Conservation (phyloP, 768 basidiomycete species). For the Tephrocybe sp. region DNA sequence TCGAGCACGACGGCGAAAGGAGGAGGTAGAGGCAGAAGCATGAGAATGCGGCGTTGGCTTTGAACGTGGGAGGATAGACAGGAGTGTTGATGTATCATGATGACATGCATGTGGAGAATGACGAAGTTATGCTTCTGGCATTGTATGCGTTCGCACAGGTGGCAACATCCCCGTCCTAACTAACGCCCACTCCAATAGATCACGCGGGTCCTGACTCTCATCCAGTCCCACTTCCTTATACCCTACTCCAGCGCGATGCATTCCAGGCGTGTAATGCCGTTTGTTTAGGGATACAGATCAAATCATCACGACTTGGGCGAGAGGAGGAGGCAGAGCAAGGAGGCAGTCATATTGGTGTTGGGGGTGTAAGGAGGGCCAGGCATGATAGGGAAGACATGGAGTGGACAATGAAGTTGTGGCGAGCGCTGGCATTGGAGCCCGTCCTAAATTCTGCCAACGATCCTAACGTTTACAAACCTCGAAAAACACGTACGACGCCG, state of each 20-base stretch:
- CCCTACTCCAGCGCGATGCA: no score
- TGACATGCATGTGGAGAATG: neutral
- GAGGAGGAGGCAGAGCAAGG: no score
- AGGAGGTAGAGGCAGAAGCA: constrained; percentile 31
- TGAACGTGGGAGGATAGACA: constrained; percentile 11
- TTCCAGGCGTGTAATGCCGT: no score
- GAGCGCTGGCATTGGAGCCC: constrained; percentile 7
- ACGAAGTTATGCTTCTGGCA: neutral
- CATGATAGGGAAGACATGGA: no score
- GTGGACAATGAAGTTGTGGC: no score
- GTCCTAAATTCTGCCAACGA: constrained; percentile 21
- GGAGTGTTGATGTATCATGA: neutral
- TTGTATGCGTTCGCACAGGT: neutral
- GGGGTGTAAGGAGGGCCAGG: no score
- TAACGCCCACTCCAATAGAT: constrained; percentile 2
- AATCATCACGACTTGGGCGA: no score
- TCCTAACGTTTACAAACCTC: constrained; percentile 24
- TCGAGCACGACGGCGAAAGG: constrained; percentile 41
- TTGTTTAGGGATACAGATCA: no score
- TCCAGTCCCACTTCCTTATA: no score
- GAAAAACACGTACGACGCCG: constrained; percentile 49
- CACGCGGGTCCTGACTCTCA: constrained; percentile 7
- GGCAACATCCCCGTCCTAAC: neutral
- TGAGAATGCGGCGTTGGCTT: constrained; percentile 30
- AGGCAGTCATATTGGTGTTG: no score